A percentile compares a stretch with the other conserved stretches of the same genome.
Evolutionary conservation across 768 basidiomycete species (phyloP).

Genomic region (Harrya chromipes): DNA sequence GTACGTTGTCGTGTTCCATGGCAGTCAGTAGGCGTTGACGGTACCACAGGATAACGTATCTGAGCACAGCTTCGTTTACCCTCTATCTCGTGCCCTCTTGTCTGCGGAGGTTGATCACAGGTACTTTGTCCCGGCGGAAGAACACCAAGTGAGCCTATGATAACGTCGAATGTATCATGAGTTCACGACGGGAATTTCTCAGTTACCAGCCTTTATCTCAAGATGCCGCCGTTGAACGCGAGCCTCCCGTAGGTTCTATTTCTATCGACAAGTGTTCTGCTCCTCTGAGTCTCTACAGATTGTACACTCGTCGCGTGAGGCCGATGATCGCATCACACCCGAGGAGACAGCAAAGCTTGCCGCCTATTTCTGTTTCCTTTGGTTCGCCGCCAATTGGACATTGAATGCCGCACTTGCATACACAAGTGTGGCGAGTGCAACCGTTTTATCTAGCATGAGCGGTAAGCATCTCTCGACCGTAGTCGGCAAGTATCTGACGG

Average conservation of each 20-base stretch:
- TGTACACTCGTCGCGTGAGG: slow-evolving; percentile 7
- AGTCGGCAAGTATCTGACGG: background rate
- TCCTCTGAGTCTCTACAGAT: slow-evolving; percentile 8
- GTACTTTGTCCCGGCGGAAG: background rate
- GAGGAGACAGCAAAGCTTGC: slow-evolving; percentile 79
- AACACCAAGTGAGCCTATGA: slow-evolving; percentile 9
- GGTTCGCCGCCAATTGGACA: slow-evolving; percentile 95
- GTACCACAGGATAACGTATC: slow-evolving; percentile 71
- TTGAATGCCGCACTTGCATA: slow-evolving; percentile 80
- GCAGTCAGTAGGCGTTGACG: slow-evolving; percentile 2
- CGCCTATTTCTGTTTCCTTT: slow-evolving; percentile 77
- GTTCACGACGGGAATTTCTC: slow-evolving; percentile 1
- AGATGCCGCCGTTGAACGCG: slow-evolving; percentile 10
- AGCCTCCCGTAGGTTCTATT: slow-evolving; percentile 16
- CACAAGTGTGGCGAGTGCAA: slow-evolving; percentile 93
- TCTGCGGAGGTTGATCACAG: slow-evolving; percentile 32
- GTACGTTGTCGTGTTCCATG: slow-evolving; percentile 37
- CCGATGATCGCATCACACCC: slow-evolving; percentile 46
- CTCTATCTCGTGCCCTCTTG: slow-evolving; percentile 72
- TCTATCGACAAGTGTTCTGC: background rate
- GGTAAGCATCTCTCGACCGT: slow-evolving; percentile 48
- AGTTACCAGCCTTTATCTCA: slow-evolving; percentile 28
- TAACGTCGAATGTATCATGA: background rate
- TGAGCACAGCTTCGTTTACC: slow-evolving; percentile 87
- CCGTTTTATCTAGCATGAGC: slow-evolving; percentile 85